Evolutionary conservation across 164 flowering plant genomes (phyloP), one percentile per base, ranked within the genome.

Genomic region (Malania oleifera): DNA sequence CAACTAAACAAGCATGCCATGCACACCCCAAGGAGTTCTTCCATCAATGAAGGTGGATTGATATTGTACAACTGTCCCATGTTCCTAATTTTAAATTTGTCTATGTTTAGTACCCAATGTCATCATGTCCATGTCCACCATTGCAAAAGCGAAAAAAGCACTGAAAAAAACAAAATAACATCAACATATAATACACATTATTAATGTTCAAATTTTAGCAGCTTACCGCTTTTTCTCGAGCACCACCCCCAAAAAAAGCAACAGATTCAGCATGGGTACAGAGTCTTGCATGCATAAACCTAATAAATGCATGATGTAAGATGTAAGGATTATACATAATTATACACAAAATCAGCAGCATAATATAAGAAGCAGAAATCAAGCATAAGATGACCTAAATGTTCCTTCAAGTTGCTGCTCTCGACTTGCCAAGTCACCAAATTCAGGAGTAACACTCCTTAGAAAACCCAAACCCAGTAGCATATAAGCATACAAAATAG

Each of bases 241-340:
- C 73, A 67, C 99, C 97, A 54, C 99, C 99, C 12, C 99, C 99
- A 72, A 95, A 95, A 78, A 95, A 95, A 65, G 99, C 99, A 74
- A 95, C 75, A 40, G 99, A 95, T 75, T 95, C 99, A 41, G 99
- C 97, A 83, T 95, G 99, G 29, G 95, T 79, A 37, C 93, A 80
- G 61, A 95, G 74, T 59, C 99, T 89, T 65, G 80, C 82, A 67
- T 95, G 99, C 93, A 89, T 86, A 69, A 81, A 95, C 91, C 99
- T 93, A 61, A 54, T 41, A 39, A 37, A 60, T 22, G 19, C 41
- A 75, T 22, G 13, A 40, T 25, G 19, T 10, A 27, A 35, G 31
- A 57, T 18, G 56, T 67, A 6, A 66, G 56, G 25, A 17, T 6
- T 27, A 26, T 9, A 52, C 17, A 6, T 15, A 11, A 11, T 11